Base-by-base conservation (phyloP, 495 filamentous ascomycete genomes). In the Neurospora sublineolata region DNA sequence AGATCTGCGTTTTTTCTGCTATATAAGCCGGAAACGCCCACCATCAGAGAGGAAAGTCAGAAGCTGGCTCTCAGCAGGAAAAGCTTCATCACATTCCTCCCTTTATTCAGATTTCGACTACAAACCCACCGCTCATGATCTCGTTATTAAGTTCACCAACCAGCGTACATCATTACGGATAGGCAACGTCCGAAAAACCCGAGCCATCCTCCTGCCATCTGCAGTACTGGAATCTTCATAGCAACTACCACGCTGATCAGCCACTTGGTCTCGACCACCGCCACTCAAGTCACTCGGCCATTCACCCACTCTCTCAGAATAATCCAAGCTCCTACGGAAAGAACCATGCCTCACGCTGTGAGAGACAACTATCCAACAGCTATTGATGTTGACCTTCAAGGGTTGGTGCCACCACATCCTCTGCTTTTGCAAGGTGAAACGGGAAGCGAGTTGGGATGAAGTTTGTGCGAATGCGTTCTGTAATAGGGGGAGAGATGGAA, bases 301-400 rank as follows among this genome's bases (percentile, higher is more conserved):
- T 18, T 16, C 30, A 4, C 27, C 52, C 27, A 33, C 27, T 36
- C 14, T 64, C 14, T 2, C 30, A 64, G 1, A 64, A 14, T 1
- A 64, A 36, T 64, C 0, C 52, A 33, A 1, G 27, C 23, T 30
- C 0, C 27, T 14, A 9, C 70, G 1, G 1, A 30, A 6, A 71
- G 58, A 68, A 37, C 18, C 74, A 77, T 77, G 74, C 76, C 76
- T 64, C 72, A 77, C 68, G 70, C 44, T 39, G 72, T 76, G 60
- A 68, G 40, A 64, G 72, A 74, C 6, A 64, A 33, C 12, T 33
- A 6, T 44, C 42, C 38, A 37, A n/a, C 46, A 23, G 20, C 42
- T 58, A 37, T 18, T 44, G 42, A 68, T 58, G 69, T 60, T 33
- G 16, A 44, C 40, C 41, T 1, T 60, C 68, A 68, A 72, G 7